Evolutionary conservation across 306 rosid species (phyloP), one percentile per base, ranked within the genome.

Genomic region (Vicia sativa): DNA sequence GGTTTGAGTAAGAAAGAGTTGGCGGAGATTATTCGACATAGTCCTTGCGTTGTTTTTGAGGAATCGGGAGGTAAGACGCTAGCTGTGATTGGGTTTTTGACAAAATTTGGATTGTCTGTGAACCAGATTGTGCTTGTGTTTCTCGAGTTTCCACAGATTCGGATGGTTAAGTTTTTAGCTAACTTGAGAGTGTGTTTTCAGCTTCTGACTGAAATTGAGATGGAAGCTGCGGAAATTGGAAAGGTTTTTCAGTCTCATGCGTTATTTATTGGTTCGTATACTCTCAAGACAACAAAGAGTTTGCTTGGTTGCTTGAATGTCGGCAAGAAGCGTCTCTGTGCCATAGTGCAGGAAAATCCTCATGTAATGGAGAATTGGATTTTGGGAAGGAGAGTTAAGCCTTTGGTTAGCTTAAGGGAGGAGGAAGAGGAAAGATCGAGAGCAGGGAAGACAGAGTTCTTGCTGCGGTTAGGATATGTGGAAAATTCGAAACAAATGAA

Each of bases 251-350:
- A 64, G 56, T 84, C 82, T 65, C 86, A 81, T 31, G 45, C 90
- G 41, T 39, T 81, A 50, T 10, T 82, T 65, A 44, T 87, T 45
- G 97, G 96, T 39, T 85, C 86, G 3, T 81, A 48, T 75, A 61
- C 82, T 38, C 18, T 89, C 71, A 89, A 84, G 72, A 89, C 34
- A 60, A 66, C 85, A 2, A 85, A 38, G 71, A 85, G 82, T 71
- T 80, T 92, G 75, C 76, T 79, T 7, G 1, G 59, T 53, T 29
- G 11, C 54, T 78, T 89, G 84, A 83, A 81, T n/a, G 81, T 72
- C 5, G 97, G 97, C 31, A 87, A 85, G 86, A 82, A 78, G 74
- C 81, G 86, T 31, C 70, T 89, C 35, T 49, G 83, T 53, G 66
- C 50, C 8, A 6, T 85, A 1, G 42, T 92, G 73, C 81, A 48